Evolutionary conservation across 73 alveolate species (phyloP).

Genomic region (Durusdinium trenchii): DNA sequence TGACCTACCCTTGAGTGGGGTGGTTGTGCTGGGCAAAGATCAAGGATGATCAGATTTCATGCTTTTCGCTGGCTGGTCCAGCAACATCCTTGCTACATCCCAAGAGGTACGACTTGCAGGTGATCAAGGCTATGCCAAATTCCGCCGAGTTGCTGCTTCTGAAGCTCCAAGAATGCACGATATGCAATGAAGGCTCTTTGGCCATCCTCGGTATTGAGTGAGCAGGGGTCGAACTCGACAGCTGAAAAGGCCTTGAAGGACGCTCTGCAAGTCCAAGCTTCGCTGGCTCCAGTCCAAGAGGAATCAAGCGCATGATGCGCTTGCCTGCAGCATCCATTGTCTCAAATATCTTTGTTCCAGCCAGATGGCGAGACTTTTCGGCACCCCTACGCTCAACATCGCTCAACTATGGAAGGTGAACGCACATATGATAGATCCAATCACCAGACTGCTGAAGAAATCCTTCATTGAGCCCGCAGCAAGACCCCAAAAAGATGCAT

Average conservation of each 20-base stretch:
- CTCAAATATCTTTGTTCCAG: background rate
- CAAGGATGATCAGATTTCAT: background rate
- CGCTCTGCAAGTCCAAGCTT: background rate
- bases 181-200: slow-evolving; percentile 30
- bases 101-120: too few relatives aligned
- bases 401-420: too few relatives aligned
- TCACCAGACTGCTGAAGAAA: too few relatives aligned
- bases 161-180: slow-evolving; percentile 32
- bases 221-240: background rate
- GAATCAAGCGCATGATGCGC: slow-evolving; percentile 18
- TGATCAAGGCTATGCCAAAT: too few relatives aligned
- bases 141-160: slow-evolving; percentile 6
- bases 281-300: background rate
- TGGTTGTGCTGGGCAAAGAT: too few relatives aligned
- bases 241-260: background rate
- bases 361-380: background rate
- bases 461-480: background rate
- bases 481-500: background rate
- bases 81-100: too few relatives aligned
- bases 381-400: background rate
- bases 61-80: background rate
- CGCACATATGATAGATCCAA: too few relatives aligned
- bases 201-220: background rate
- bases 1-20: too few relatives aligned
- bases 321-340: background rate